Base-by-base conservation (phyloP, 495 filamentous ascomycete genomes). In the Hyaloscypha hepaticicola region DNA sequence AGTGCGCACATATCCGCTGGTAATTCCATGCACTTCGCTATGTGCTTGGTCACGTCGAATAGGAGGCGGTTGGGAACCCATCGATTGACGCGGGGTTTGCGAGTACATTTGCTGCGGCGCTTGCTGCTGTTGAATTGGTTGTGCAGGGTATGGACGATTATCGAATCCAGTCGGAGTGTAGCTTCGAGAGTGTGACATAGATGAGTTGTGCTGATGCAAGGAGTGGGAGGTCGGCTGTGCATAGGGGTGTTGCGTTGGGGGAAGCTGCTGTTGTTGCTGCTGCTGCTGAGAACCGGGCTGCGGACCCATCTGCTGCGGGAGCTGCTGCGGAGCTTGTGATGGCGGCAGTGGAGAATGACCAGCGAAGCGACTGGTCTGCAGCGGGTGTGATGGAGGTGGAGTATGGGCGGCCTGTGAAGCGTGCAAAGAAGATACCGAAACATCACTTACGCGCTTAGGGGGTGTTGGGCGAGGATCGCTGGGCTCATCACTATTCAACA, bases 401-500 rank as follows among this genome's bases (percentile, higher is more conserved):
- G 38, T 45, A 45, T 45, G 38, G 26, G 69, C 55, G 12, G 69
- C 66, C 22, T 63, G 69, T n/a, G 66, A 63, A 29, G 51, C 31
- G 25, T 64, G 66, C 28, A 65, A 21, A 19, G 66, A 50, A 12
- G 64, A 55, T 3, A 52, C 27, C 6, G 58, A 28, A 3, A 72
- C 45, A 58, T 67, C 69, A 26, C 56, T 67, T 8, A 67, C 64
- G 21, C 81, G 78, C 63, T 85, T 86, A 14, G 78, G 73, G 22
- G 81, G 81, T 58, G 60, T 58, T 11, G 81, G 80, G 22, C 59
- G 51, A 19, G 81, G 81, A 27, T 87, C 84, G 49, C 77, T 80
- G 0, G 83, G 80, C 60, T 87, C 84, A 45, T 83, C 82, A 64
- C 86, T 86, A 16, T 45, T 45, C 28, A 87, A 71, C 56, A 87